Base-by-base conservation (phyloP, 1,284 basidiomycete genomes). In the Microbotryum violaceum region DNA sequence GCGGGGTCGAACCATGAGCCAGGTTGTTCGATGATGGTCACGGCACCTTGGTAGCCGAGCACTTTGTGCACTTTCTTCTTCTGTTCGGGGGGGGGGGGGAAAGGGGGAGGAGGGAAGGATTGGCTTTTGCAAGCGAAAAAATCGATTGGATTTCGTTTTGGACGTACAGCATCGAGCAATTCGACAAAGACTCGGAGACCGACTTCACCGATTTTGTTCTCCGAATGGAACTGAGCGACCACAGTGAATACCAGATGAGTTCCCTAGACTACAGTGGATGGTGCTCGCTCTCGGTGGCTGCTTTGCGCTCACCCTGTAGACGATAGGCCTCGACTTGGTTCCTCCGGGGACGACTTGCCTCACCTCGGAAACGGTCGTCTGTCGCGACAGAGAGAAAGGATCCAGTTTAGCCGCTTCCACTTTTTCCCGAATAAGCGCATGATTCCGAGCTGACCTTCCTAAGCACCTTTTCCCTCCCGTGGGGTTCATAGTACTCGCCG, bases 101-200 rank as follows among this genome's bases (percentile, higher is more conserved):
- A 27, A 27, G 27, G 4, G 4, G 42, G 5, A 29, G 20, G 16
- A 50, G 58, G 47, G 20, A 16, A 27, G 33, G 14, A 33, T 18
- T 42, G 44, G 3, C 16, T 14, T 31, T 9, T 31, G 10, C 52
- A 51, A 37, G 33, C 57, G 33, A 16, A 57, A n/a, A n/a, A n/a
- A n/a, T n/a, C n/a, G 56, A 1, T 16, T 20, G 25, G 10, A 0
- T 29, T 23, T 14, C 6, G 2, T 2, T 21, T 20, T 6, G 37
- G 14, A 47, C 45, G 25, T n/a, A 56, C 54, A 7, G 54, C 54
- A 27, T 56, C 70, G 27, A 63, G 31, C 45, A 63, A 66, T 42
- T 71, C 66, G 29, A 71, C 65, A 46, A 52, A 67, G 50, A 71
- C 68, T n/a, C 63, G 52, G n/a, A 71, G 60, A 10, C 70, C 70